Conservation (phyloP, 2,329 filamentous ascomycete species). For the Venturia effusa region DNA sequence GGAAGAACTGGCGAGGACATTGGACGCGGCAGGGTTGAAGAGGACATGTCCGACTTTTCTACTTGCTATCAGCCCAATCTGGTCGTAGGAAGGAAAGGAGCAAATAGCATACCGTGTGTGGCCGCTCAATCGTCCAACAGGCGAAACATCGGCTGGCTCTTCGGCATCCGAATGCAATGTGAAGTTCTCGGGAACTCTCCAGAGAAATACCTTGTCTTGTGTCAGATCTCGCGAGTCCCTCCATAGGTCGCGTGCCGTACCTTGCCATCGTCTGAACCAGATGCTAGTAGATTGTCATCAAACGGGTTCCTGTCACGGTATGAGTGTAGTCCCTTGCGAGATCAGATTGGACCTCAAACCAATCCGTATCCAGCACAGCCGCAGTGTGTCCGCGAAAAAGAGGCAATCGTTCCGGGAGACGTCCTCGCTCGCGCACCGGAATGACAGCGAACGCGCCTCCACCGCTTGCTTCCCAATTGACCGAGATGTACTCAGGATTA, state of each 20-base stretch:
- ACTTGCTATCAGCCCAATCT: slow-evolving; percentile 12
- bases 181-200: slow-evolving; percentile 86
- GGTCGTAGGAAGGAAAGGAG: background rate
- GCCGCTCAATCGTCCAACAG: slow-evolving; percentile 70
- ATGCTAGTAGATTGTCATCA: slow-evolving; percentile 86
- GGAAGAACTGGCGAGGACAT: slow-evolving; percentile 87
- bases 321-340: slow-evolving; percentile 16
- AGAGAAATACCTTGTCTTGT: slow-evolving; percentile 61
- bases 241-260: slow-evolving; percentile 51
- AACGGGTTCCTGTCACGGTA: slow-evolving; percentile 69
- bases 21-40: slow-evolving; percentile 94
- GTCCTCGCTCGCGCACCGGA: slow-evolving; percentile 77
- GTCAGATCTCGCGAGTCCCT: slow-evolving; percentile 13
- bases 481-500: slow-evolving; percentile 89
- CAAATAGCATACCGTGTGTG: slow-evolving; percentile 60
- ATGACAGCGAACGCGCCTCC: slow-evolving; percentile 96
- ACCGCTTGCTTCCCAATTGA: slow-evolving; percentile 97
- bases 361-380: slow-evolving; percentile 93
- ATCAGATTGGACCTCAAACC: slow-evolving; percentile 41
- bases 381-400: slow-evolving; percentile 94
- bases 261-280: slow-evolving; percentile 80
- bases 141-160: slow-evolving; percentile 69
- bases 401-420: slow-evolving; percentile 83
- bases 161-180: slow-evolving; percentile 74
- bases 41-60: slow-evolving; percentile 97